Conservation (phyloP, 805 yeast species). For the Cyberlindnera bimundalis region DNA sequence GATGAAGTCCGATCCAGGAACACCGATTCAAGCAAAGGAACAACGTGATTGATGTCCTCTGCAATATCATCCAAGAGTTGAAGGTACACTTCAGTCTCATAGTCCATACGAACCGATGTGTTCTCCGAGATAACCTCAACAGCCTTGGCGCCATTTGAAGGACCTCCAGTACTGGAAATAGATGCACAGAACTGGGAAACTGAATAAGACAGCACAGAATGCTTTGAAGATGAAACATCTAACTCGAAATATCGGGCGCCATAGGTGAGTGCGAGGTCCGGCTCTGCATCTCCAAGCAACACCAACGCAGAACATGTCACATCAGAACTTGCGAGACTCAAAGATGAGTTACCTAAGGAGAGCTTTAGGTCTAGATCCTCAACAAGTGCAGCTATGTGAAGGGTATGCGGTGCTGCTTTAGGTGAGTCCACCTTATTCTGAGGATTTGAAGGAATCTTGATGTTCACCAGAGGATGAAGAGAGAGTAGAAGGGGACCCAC, state of each 20-base stretch:
- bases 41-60: slow-evolving; percentile 2
- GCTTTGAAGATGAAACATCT: slow-evolving; percentile 8
- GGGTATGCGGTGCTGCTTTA: background rate
- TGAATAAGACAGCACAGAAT: slow-evolving; percentile 14
- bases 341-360: slow-evolving; percentile 6
- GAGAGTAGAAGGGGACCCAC: slow-evolving; percentile 7
- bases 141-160: slow-evolving; percentile 3
- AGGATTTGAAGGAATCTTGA: slow-evolving; percentile 2
- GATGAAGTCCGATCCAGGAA: background rate
- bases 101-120: slow-evolving; percentile 10
- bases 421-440: background rate
- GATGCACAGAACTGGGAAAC: slow-evolving; percentile 9
- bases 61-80: slow-evolving; percentile 6
- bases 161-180: background rate
- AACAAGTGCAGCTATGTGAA: slow-evolving; percentile 7
- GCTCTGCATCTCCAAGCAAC: background rate
- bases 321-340: slow-evolving; percentile 9
- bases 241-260: slow-evolving; percentile 16
- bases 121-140: slow-evolving; percentile 5
- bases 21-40: background rate
- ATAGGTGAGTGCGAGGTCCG: slow-evolving; percentile 4
- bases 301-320: slow-evolving; percentile 6
- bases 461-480: slow-evolving; percentile 3
- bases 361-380: slow-evolving; percentile 14
- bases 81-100: slow-evolving; percentile 6